phyloP scores from a whole-genome alignment of 2,329 filamentous ascomycete species.

The Hypoxylon sp. region DNA sequence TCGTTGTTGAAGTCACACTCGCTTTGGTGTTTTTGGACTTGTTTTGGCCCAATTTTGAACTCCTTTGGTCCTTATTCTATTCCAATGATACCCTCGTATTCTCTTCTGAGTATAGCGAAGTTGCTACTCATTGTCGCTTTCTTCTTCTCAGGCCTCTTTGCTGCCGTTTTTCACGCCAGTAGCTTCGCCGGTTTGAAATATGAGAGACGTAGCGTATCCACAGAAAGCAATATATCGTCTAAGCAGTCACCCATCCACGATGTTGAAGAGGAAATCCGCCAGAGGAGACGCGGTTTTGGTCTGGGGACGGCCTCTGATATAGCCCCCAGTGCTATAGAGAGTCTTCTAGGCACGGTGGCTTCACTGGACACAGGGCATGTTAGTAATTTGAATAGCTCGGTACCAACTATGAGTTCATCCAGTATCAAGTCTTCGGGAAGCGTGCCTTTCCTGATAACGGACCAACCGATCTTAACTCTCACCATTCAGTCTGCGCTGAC shows the following conservation, averaged over 20 bases:
- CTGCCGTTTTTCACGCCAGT: slow-evolving; percentile 30
- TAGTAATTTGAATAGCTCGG: slow-evolving; percentile 35
- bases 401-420: slow-evolving; percentile 30
- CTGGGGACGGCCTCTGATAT: slow-evolving; percentile 35
- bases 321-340: slow-evolving; percentile 35
- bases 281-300: slow-evolving; percentile 41
- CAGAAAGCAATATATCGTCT: slow-evolving; percentile 10
- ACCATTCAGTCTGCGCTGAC: slow-evolving; percentile 39
- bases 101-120: slow-evolving; percentile 39
- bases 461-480: slow-evolving; percentile 34
- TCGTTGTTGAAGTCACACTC: slow-evolving; percentile 29
- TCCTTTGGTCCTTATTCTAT: slow-evolving; percentile 37
- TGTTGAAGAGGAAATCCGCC: slow-evolving; percentile 1
- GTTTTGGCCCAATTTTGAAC: slow-evolving; percentile 52
- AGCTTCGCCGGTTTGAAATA: slow-evolving; percentile 17
- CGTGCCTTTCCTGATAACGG: slow-evolving; percentile 40
- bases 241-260: not conserved
- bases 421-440: slow-evolving; percentile 34
- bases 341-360: slow-evolving; percentile 35
- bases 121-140: slow-evolving; percentile 40
- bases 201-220: slow-evolving; percentile 20
- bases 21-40: slow-evolving; percentile 54
- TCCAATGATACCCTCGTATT: slow-evolving; percentile 42
- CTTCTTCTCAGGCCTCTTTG: slow-evolving; percentile 42
- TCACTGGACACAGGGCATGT: slow-evolving; percentile 41